These are phyloP conservation scores for Singerocomus inundabilis DNA, from an alignment of 1,284 basidiomycete species.

Conservation along the genomic window DNA sequence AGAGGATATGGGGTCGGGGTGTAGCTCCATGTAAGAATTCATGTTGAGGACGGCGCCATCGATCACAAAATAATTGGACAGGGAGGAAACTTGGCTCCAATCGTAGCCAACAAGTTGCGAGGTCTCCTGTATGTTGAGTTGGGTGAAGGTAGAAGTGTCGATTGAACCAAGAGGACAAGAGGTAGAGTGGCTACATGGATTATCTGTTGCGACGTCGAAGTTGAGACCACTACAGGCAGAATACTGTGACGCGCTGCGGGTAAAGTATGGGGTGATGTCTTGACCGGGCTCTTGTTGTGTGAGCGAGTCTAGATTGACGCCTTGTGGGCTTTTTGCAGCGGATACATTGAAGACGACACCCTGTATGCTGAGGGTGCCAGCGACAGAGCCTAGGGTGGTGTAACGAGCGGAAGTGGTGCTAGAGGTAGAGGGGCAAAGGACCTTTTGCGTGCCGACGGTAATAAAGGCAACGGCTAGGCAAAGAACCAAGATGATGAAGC, in stretches of 20 bases:
- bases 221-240: conserved; percentile 58
- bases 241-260: conserved; percentile 64
- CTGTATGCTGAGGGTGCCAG: conserved; percentile 71
- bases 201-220: conserved; percentile 70
- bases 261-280: conserved; percentile 88
- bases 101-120: conserved; percentile 76
- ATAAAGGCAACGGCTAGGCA: conserved; percentile 87
- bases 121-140: conserved; percentile 65
- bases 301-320: conserved; percentile 61
- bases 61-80: conserved; percentile 79
- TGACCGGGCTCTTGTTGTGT: conserved; percentile 65
- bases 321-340: conserved; percentile 46
- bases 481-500: conserved; percentile 78
- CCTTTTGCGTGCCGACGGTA: conserved; percentile 92
- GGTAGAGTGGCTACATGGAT: conserved; percentile 61
- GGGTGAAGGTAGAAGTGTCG: conserved; percentile 55
- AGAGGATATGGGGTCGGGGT: conserved; percentile 63
- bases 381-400: conserved; percentile 57
- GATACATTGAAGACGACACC: conserved; percentile 81
- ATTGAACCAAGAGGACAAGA: conserved; percentile 65
- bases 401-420: conserved; percentile 65
- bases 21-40: conserved; percentile 78
- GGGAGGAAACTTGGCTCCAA: conserved; percentile 77
- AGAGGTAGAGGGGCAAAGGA: conserved; percentile 77
- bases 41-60: conserved; percentile 96